phyloP scores from a whole-genome alignment of 805 yeast species.

The Brettanomyces naardenensis region DNA sequence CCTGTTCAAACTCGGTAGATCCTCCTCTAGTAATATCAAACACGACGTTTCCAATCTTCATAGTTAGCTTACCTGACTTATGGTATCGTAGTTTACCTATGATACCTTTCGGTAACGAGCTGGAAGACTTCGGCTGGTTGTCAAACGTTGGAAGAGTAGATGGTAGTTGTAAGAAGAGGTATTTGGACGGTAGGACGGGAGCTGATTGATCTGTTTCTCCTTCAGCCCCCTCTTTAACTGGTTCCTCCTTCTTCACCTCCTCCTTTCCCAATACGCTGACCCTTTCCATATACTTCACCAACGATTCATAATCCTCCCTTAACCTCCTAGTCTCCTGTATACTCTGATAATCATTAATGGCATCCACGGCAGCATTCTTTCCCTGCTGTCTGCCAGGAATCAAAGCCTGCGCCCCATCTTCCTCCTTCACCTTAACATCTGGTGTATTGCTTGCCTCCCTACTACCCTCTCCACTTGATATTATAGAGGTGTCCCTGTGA shows the following conservation, averaged over 20 bases:
- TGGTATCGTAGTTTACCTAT: constrained; percentile 73
- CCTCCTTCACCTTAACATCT: background rate
- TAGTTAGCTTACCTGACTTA: constrained; percentile 73
- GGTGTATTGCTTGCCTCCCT: constrained; percentile 11
- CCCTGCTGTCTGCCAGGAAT: constrained; percentile 8
- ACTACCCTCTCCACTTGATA: constrained; percentile 18
- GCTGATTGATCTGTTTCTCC: background rate
- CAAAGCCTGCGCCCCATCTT: constrained; percentile 5
- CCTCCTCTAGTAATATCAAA: constrained; percentile 71
- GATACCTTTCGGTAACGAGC: constrained; percentile 37
- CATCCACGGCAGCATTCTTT: constrained; percentile 7
- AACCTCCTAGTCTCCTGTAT: constrained; percentile 28
- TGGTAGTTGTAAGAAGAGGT: constrained; percentile 25
- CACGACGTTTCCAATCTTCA: constrained; percentile 62
- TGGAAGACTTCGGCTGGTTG: constrained; percentile 4
- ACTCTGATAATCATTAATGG: constrained; percentile 24
- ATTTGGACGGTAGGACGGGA: background rate
- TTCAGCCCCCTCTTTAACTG: background rate
- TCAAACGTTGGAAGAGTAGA: constrained; percentile 19
- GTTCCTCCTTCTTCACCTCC: background rate
- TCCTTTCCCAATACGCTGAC: background rate
- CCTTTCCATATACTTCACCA: constrained; percentile 15
- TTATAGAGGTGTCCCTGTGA: constrained; percentile 18
- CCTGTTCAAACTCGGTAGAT: constrained; percentile 62
- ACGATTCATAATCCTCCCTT: constrained; percentile 31